A percentile compares a stretch with the other conserved stretches of the same genome.
Conservation (phyloP, 768 basidiomycete species). For the Xerocomellus dryophilus region DNA sequence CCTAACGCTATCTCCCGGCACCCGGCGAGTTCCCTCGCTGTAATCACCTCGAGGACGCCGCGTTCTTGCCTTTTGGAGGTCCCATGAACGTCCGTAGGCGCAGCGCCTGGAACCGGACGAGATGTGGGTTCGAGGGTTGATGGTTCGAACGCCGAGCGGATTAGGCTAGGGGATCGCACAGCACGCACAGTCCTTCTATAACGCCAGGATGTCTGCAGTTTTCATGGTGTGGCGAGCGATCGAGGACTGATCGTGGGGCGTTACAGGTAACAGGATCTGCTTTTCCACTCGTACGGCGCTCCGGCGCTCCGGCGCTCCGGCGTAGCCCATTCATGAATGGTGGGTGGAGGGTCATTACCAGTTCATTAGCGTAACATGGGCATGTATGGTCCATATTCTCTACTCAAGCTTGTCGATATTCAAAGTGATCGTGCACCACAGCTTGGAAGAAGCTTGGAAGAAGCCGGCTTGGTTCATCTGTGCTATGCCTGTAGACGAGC, state of each 20-base stretch:
- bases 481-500: background rate
- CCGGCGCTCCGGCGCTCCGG: slow-evolving; percentile 2
- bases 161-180: background rate
- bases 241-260: background rate
- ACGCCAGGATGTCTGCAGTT: background rate
- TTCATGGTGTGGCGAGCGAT: background rate
- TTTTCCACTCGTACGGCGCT: background rate
- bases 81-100: background rate
- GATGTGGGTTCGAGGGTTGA: slow-evolving; percentile 17
- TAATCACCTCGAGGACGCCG: slow-evolving; percentile 33
- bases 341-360: background rate
- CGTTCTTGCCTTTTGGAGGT: slow-evolving; percentile 16
- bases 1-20: slow-evolving; percentile 11
- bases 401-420: slow-evolving; percentile 4
- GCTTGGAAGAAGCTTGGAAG: background rate
- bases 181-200: slow-evolving; percentile 6
- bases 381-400: background rate
- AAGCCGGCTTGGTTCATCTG: background rate
- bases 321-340: background rate
- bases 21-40: slow-evolving; percentile 13
- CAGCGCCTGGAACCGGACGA: background rate
- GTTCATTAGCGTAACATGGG: background rate
- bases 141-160: background rate
- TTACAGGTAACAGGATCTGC: background rate
- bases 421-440: slow-evolving; percentile 2